Evolutionary conservation across 495 filamentous ascomycete genomes (phyloP).

Genomic region (Podospora appendiculata): DNA sequence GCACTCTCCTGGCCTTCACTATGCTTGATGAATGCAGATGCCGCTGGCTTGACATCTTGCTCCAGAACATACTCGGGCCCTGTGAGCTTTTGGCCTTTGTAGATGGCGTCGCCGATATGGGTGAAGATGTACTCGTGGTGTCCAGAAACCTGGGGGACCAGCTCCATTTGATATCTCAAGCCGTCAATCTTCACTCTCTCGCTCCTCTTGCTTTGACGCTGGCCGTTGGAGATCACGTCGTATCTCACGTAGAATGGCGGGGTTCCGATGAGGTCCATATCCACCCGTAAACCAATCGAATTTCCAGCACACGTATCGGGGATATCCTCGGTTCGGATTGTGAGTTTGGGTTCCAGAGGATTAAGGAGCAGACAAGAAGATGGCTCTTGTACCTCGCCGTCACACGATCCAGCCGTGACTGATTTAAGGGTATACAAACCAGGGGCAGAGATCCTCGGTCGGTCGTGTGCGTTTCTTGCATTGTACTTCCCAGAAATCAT

Average conservation of each 20-base stretch:
- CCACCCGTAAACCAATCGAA: constrained; percentile 80
- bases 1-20: constrained; percentile 45
- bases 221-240: constrained; percentile 52
- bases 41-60: constrained; percentile 87
- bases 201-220: constrained; percentile 15
- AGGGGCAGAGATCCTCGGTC: constrained; percentile 57
- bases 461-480: constrained; percentile 41
- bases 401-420: constrained; percentile 69
- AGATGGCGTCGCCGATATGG: constrained; percentile 72
- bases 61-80: constrained; percentile 53
- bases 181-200: constrained; percentile 50
- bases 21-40: constrained; percentile 64
- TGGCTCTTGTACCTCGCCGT: constrained; percentile 84
- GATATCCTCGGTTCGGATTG: constrained; percentile 67
- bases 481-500: constrained; percentile 44
- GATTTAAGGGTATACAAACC: constrained; percentile 80
- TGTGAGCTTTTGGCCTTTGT: constrained; percentile 51
- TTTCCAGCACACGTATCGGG: constrained; percentile 91
- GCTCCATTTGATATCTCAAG: constrained; percentile 69
- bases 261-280: constrained; percentile 80
- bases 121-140: constrained; percentile 81
- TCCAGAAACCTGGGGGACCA: constrained; percentile 75
- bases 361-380: constrained; percentile 85
- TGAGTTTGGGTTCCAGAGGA: constrained; percentile 76
- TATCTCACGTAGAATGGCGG: constrained; percentile 80